phyloP scores from a whole-genome alignment of 2,329 filamentous ascomycete genomes.

The Chlorencoelia australis region DNA sequence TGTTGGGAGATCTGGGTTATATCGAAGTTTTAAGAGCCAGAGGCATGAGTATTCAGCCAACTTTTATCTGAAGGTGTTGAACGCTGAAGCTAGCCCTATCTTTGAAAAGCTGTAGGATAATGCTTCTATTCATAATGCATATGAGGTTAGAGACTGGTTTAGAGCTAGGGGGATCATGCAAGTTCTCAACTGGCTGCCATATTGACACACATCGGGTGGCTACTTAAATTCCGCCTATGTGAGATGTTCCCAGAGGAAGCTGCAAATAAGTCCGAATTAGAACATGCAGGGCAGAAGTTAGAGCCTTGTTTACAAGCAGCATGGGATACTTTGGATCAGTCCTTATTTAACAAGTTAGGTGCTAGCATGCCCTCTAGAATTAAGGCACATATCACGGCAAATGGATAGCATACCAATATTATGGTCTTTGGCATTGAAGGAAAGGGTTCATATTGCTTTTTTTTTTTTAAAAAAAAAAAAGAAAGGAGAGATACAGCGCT shows the following conservation, averaged over 20 bases:
- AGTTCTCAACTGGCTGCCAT: not conserved
- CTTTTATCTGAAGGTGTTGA: slow-evolving; percentile 1
- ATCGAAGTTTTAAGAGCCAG: not conserved
- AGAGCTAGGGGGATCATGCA: not conserved
- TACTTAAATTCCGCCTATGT: not conserved
- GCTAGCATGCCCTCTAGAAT: slow-evolving; percentile 4
- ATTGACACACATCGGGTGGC: slow-evolving; percentile 7
- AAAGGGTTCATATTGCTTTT: too few species aligned
- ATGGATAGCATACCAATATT: slow-evolving; percentile 7
- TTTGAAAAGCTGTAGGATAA: slow-evolving; percentile 2
- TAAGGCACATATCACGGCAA: slow-evolving; percentile 3
- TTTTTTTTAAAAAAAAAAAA: too few species aligned
- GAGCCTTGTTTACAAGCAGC: slow-evolving; percentile 6
- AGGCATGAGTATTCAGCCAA: slow-evolving; percentile 2
- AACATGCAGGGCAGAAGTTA: slow-evolving; percentile 6
- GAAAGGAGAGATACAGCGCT: too few species aligned
- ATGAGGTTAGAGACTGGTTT: slow-evolving; percentile 2
- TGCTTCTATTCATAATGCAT: slow-evolving; percentile 4
- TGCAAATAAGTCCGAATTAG: slow-evolving; percentile 5
- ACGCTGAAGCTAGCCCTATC: not conserved
- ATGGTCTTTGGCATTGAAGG: too few species aligned
- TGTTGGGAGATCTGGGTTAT: too few species aligned
- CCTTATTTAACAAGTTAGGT: slow-evolving; percentile 7
- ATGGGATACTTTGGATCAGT: slow-evolving; percentile 5
- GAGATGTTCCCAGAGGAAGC: slow-evolving; percentile 6